Evolutionary conservation across 2,329 filamentous ascomycete species (phyloP).

Genomic region (Calonectria leucothoes): DNA sequence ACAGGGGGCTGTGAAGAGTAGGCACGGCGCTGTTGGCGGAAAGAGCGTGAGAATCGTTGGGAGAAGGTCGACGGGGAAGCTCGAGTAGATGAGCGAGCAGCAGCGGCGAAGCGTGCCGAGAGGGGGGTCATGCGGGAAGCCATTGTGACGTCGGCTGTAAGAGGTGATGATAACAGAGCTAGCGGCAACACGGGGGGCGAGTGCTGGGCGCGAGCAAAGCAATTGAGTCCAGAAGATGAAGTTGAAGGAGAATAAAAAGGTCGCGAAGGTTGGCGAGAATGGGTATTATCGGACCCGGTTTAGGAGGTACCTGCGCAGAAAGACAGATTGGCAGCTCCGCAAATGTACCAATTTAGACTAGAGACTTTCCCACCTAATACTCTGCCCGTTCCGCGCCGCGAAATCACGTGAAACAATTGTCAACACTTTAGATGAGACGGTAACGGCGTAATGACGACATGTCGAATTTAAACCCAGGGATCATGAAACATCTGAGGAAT

Average conservation of each 20-base stretch:
- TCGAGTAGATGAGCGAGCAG: slow-evolving; percentile 31
- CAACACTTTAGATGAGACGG: neutral
- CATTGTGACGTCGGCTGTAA: slow-evolving; percentile 39
- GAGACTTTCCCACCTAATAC: neutral
- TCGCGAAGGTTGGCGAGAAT: slow-evolving; percentile 1
- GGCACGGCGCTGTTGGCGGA: slow-evolving; percentile 41
- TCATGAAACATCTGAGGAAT: neutral
- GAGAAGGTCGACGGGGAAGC: slow-evolving; percentile 23
- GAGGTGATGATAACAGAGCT: neutral
- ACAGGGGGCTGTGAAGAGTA: slow-evolving; percentile 58
- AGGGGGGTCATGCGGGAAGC: slow-evolving; percentile 46
- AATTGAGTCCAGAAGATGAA: slow-evolving; percentile 10
- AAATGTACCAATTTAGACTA: neutral
- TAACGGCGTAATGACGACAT: neutral
- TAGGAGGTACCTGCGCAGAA: slow-evolving; percentile 12
- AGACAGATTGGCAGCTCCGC: slow-evolving; percentile 6
- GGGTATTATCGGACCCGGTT: slow-evolving; percentile 7
- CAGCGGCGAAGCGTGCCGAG: slow-evolving; percentile 41
- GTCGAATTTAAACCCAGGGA: neutral
- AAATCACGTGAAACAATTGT: neutral
- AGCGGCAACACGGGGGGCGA: slow-evolving; percentile 27
- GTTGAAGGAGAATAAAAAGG: slow-evolving; percentile 4
- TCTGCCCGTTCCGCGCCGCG: neutral
- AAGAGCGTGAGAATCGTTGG: slow-evolving; percentile 24
- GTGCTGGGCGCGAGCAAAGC: slow-evolving; percentile 19